Evolutionary conservation across 2,329 filamentous ascomycete species (phyloP).

Genomic region (Chrysoporthe cubensis): DNA sequence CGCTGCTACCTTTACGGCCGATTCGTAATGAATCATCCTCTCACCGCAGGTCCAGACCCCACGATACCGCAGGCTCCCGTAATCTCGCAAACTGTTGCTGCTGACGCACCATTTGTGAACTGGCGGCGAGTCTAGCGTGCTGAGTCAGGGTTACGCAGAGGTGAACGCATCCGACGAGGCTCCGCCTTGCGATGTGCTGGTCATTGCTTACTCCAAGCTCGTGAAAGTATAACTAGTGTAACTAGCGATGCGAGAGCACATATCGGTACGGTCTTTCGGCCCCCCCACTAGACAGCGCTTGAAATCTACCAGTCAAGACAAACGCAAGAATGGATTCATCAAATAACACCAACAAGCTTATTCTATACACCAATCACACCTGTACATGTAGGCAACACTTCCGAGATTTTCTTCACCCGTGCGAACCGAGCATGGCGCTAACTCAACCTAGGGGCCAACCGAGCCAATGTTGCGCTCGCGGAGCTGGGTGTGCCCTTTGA

Average conservation of each 20-base stretch:
- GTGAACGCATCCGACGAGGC: not conserved
- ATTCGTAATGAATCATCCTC: not conserved
- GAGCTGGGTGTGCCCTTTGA: conserved; percentile 67
- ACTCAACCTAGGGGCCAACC: conserved; percentile 60
- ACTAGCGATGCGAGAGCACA: not conserved
- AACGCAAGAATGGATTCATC: conserved; percentile 28
- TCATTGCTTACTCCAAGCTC: not conserved
- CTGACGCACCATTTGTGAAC: not conserved
- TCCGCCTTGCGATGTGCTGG: not conserved
- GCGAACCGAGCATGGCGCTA: not conserved
- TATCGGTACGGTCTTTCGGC: not conserved
- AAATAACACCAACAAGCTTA: conserved; percentile 51
- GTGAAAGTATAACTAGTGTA: not conserved
- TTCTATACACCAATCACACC: conserved; percentile 68
- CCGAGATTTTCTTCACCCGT: not conserved
- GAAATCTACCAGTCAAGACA: not conserved
- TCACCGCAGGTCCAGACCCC: not conserved
- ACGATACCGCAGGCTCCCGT: not conserved
- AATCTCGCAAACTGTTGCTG: not conserved
- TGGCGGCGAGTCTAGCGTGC: not conserved
- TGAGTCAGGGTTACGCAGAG: not conserved
- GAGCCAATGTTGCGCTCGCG: conserved; percentile 68
- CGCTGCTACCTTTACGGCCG: not conserved
- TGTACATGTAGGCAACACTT: conserved; percentile 58
- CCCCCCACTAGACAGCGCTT: not conserved